Percentiles rank a stretch among this genome's conserved stretches.
phyloP scores from a whole-genome alignment of 2,329 filamentous ascomycete species.

The Sporothrix pseudoabietina region DNA sequence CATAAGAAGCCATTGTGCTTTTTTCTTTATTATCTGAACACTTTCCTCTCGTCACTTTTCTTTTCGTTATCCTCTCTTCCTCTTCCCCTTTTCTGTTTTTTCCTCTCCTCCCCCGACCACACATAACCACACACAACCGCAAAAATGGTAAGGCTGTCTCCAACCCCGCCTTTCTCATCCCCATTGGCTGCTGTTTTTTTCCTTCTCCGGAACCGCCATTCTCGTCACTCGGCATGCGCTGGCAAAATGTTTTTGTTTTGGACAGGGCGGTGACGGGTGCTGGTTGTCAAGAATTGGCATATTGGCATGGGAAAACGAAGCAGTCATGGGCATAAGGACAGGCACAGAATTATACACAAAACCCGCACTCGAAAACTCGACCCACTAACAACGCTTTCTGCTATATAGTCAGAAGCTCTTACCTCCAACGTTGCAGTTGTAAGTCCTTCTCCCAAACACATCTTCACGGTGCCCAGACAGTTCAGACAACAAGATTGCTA shows the following conservation, averaged over 20 bases:
- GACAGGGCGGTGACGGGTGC: background rate
- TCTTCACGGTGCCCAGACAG: background rate
- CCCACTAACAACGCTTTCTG: background rate
- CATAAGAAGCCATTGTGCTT: conserved; percentile 23
- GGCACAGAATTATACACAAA: background rate
- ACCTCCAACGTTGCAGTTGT: conserved; percentile 21
- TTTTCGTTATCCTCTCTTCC: conserved; percentile 8
- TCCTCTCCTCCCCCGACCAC: conserved; percentile 1
- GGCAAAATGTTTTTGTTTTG: background rate
- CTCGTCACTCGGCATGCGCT: background rate
- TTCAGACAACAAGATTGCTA: conserved; percentile 18
- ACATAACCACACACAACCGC: conserved; percentile 28
- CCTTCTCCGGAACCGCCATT: background rate
- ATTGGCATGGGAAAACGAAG: background rate
- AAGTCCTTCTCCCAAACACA: background rate
- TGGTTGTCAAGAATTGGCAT: background rate
- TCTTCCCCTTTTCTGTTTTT: background rate
- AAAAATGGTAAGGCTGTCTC: conserved; percentile 33
- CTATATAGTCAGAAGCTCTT: conserved; percentile 12
- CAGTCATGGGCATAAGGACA: background rate
- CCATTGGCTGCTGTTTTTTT: conserved; percentile 21
- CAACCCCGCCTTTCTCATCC: background rate
- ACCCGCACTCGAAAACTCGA: background rate
- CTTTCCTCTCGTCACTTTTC: conserved; percentile 18
- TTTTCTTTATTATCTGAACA: conserved; percentile 21